Evolutionary conservation across 371 early-diverging fungal genomes (phyloP).

Genomic region (Chytridiales sp.): DNA sequence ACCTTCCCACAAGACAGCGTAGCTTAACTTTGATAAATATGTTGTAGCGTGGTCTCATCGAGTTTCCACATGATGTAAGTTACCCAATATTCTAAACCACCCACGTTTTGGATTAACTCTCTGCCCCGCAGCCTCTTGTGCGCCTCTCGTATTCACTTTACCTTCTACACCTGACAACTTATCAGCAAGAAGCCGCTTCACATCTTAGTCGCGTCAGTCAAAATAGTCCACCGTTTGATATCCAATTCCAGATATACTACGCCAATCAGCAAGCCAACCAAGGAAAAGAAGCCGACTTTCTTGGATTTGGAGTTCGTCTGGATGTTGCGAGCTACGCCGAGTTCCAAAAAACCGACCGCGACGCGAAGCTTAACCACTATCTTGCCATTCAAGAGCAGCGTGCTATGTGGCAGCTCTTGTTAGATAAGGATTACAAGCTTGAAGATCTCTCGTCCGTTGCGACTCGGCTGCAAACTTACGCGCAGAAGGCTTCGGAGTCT

Average conservation of each 20-base stretch:
- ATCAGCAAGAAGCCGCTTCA: no score
- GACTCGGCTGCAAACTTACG: conserved; percentile 1
- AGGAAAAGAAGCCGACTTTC: conserved; percentile 16
- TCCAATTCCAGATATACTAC: conserved; percentile 24
- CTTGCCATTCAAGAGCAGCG: conserved; percentile 7
- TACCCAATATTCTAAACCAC: no score
- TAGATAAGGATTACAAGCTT: neutral
- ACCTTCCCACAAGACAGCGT: no score
- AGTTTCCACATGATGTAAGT: conserved; percentile 21
- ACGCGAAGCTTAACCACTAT: conserved; percentile 20
- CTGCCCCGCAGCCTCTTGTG: no score
- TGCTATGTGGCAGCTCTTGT: conserved; percentile 4
- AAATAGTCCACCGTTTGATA: conserved; percentile 6
- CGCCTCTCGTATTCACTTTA: no score
- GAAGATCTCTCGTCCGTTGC: conserved; percentile 6
- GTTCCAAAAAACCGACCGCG: conserved; percentile 21
- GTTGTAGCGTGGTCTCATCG: conserved; percentile 13
- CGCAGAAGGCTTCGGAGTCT: neutral
- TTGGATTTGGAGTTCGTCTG: conserved; percentile 12
- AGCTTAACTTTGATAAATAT: no score
- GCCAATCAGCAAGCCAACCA: conserved; percentile 10
- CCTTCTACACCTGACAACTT: no score
- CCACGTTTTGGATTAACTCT: no score
- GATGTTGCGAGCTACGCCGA: conserved; percentile 24
- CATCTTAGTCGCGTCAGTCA: no score